These are phyloP conservation scores for Scheffersomyces illinoinensis DNA, from an alignment of 1,139 yeast species.

Conservation along the genomic window DNA sequence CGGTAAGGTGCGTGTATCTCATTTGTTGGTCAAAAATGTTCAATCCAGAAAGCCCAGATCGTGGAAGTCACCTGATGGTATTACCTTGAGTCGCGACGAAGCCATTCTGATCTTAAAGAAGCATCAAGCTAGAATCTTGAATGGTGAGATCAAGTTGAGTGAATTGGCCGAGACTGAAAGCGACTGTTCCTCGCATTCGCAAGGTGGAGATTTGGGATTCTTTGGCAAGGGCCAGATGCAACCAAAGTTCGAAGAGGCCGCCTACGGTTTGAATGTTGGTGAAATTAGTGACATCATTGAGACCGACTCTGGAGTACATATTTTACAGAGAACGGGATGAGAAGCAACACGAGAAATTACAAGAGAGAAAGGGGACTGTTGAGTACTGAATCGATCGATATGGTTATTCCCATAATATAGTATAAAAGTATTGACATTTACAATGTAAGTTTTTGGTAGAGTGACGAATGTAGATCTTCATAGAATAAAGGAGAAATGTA, in stretches of 20 bases:
- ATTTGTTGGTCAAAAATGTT: slow-evolving; percentile 77
- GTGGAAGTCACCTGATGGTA: slow-evolving; percentile 75
- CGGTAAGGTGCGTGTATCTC: slow-evolving; percentile 52
- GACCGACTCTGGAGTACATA: slow-evolving; percentile 88
- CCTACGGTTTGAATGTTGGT: slow-evolving; percentile 79
- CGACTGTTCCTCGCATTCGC: slow-evolving; percentile 84
- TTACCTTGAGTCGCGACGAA: slow-evolving; percentile 80
- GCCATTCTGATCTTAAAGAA: slow-evolving; percentile 66
- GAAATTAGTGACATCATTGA: slow-evolving; percentile 83
- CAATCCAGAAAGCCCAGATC: slow-evolving; percentile 89
- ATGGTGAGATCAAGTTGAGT: slow-evolving; percentile 68
- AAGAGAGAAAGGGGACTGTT: neutral
- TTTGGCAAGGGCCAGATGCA: slow-evolving; percentile 94
- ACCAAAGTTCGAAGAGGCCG: slow-evolving; percentile 86
- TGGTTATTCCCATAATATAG: neutral
- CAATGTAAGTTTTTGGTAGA: neutral
- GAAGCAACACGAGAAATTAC: neutral
- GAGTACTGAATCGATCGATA: neutral
- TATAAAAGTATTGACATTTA: neutral
- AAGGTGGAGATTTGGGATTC: slow-evolving; percentile 90
- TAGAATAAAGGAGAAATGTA: neutral
- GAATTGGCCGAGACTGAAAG: slow-evolving; percentile 81
- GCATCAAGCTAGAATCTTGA: slow-evolving; percentile 60
- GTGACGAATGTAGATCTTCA: neutral
- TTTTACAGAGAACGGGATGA: slow-evolving; percentile 80